A percentile compares a stretch with the other conserved stretches of the same genome.
Evolutionary conservation across 495 filamentous ascomycete species (phyloP).

Genomic region (Penicillium samsonianum): DNA sequence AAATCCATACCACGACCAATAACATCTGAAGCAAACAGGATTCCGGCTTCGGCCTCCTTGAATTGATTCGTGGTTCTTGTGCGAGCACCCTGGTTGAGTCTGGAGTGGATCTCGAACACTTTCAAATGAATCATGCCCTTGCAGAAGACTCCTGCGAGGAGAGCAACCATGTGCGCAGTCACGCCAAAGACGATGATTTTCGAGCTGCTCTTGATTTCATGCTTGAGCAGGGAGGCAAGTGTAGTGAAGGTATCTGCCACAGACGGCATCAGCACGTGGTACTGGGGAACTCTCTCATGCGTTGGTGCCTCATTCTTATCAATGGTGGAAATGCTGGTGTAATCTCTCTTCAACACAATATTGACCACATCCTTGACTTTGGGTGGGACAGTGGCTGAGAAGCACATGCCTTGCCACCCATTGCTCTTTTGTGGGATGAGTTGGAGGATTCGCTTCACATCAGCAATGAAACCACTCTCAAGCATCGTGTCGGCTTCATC

Average conservation of each 20-base stretch:
- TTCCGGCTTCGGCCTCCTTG: constrained; percentile 53
- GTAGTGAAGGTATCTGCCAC: constrained; percentile 56
- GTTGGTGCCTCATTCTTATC: constrained; percentile 61
- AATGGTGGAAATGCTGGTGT: constrained; percentile 64
- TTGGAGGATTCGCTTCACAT: constrained; percentile 57
- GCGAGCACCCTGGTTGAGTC: constrained; percentile 57
- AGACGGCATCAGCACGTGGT: constrained; percentile 54
- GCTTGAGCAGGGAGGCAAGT: constrained; percentile 47
- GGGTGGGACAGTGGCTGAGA: constrained; percentile 66
- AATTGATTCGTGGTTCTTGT: constrained; percentile 61
- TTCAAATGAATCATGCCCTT: constrained; percentile 44
- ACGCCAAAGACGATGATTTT: constrained; percentile 72
- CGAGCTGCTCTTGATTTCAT: constrained; percentile 47
- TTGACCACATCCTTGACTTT: constrained; percentile 63
- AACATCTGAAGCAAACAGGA: constrained; percentile 70
- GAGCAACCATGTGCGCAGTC: constrained; percentile 62
- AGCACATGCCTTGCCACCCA: constrained; percentile 69
- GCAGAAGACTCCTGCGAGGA: constrained; percentile 53
- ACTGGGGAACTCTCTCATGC: constrained; percentile 62
- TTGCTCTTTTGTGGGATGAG: constrained; percentile 57
- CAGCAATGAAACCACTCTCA: constrained; percentile 60
- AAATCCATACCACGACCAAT: constrained; percentile 88
- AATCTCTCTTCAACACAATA: constrained; percentile 55
- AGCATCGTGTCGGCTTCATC: constrained; percentile 72
- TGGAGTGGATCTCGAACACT: constrained; percentile 61